phyloP scores from a whole-genome alignment of 2,329 filamentous ascomycete genomes.

The Chrysoporthe puriensis region DNA sequence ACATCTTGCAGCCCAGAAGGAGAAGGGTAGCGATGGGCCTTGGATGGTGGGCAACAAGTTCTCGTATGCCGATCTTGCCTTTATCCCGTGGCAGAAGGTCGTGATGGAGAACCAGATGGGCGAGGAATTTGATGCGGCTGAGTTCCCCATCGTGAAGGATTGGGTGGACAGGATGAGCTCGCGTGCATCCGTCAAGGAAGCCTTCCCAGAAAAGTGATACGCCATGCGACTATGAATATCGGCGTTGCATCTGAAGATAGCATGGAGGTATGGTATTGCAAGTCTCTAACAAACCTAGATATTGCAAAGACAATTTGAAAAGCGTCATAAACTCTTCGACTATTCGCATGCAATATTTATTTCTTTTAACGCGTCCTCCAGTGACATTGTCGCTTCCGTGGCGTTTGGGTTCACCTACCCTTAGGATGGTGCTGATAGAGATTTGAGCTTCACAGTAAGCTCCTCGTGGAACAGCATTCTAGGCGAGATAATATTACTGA shows the following conservation, averaged over 20 bases:
- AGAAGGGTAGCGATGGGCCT: slow-evolving; percentile 1
- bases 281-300: not conserved
- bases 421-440: too few relatives aligned
- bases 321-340: not conserved
- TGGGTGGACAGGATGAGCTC: not conserved
- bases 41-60: slow-evolving; percentile 24
- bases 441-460: not conserved
- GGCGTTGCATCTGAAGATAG: not conserved
- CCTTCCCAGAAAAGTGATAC: not conserved
- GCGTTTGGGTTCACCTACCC: too few relatives aligned
- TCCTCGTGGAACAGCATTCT: not conserved
- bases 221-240: not conserved
- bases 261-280: not conserved
- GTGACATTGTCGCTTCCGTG: too few relatives aligned
- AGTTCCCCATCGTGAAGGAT: not conserved
- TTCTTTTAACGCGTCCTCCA: not conserved
- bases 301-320: not conserved
- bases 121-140: not conserved
- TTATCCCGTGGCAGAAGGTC: slow-evolving; percentile 17
- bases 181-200: not conserved
- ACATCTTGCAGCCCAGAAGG: slow-evolving; percentile 17
- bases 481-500: too few relatives aligned
- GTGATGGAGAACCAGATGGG: not conserved
- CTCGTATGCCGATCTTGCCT: slow-evolving; percentile 22
- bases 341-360: not conserved